A percentile compares a stretch with the other conserved stretches of the same genome.
These are phyloP conservation scores for Trichosporon sp. DNA, from an alignment of 1,284 basidiomycete genomes.

Conservation along the genomic window DNA sequence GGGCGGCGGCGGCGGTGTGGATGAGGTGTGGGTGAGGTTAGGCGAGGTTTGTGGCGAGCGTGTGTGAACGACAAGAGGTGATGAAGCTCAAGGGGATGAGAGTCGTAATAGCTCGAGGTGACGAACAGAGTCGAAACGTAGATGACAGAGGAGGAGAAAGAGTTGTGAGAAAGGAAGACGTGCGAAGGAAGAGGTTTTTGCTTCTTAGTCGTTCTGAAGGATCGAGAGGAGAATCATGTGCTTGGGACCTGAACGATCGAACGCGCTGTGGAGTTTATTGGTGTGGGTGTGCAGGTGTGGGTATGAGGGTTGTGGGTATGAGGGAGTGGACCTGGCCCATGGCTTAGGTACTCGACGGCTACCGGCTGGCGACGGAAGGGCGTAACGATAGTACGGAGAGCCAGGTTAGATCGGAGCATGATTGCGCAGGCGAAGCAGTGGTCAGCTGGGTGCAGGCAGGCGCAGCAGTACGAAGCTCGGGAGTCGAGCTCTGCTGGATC, in stretches of 20 bases:
- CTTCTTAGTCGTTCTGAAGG: not conserved
- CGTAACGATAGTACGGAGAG: not conserved
- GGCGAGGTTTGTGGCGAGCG: not conserved
- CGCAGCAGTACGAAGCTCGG: conserved; percentile 3
- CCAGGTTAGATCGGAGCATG: too few relatives aligned
- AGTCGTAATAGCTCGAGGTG: not conserved
- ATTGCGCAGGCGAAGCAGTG: too few relatives aligned
- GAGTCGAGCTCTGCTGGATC: not conserved
- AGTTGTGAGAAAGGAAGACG: not conserved
- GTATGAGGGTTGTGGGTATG: too few relatives aligned
- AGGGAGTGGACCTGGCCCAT: not conserved
- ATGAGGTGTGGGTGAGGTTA: not conserved
- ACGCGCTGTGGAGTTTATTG: too few relatives aligned
- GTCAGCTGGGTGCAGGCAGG: too few relatives aligned
- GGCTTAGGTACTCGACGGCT: too few relatives aligned
- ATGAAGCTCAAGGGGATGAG: not conserved
- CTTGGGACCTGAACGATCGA: not conserved
- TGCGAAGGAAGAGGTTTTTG: not conserved
- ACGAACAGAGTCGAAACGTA: not conserved
- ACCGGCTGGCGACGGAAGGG: too few relatives aligned
- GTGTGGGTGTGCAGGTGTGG: too few relatives aligned
- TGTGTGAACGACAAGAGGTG: not conserved
- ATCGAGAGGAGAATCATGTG: not conserved
- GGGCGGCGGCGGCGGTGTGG: not conserved
- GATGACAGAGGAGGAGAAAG: not conserved